A percentile compares a stretch with the other conserved stretches of the same genome.
These are phyloP conservation scores for Castanea sativa DNA, from an alignment of 306 rosid genomes.

Conservation along the genomic window DNA sequence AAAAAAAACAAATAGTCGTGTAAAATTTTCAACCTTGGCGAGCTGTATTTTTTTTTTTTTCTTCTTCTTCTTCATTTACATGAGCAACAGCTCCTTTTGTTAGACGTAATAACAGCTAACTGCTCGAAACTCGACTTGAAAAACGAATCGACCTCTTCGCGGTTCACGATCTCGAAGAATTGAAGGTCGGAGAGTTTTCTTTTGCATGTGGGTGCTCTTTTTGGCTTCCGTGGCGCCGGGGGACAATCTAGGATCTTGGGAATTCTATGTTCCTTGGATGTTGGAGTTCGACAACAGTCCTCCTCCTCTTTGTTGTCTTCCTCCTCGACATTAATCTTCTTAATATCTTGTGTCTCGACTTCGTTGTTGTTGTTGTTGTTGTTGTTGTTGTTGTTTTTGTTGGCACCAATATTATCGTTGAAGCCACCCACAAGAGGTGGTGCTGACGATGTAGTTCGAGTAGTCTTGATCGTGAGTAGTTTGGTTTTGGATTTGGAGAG, in stretches of 20 bases:
- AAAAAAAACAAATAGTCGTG: neutral
- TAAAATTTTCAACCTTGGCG: neutral
- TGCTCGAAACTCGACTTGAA: slow-evolving; percentile 38
- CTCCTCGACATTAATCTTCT: neutral
- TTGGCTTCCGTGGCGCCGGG: slow-evolving; percentile 54
- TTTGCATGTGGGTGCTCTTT: slow-evolving; percentile 33
- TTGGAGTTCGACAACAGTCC: slow-evolving; percentile 41
- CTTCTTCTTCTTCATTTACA: slow-evolving; percentile 35
- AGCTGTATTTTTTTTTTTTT: too few species aligned
- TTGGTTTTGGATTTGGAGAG: slow-evolving; percentile 33
- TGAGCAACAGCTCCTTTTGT: slow-evolving; percentile 37
- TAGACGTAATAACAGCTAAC: neutral
- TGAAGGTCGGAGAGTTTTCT: slow-evolving; percentile 43
- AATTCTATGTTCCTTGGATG: slow-evolving; percentile 37
- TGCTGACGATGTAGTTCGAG: slow-evolving; percentile 5
- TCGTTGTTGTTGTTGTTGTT: neutral
- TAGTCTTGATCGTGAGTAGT: slow-evolving; percentile 20
- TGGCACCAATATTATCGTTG: neutral
- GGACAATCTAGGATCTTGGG: slow-evolving; percentile 45
- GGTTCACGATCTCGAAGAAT: slow-evolving; percentile 42
- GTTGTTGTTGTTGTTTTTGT: neutral
- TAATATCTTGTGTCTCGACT: neutral
- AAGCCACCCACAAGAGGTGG: neutral
- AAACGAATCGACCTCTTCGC: slow-evolving; percentile 45
- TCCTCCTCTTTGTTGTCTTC: neutral